phyloP scores from a whole-genome alignment of 2,329 filamentous ascomycete genomes.

The Venturia nashicola region DNA sequence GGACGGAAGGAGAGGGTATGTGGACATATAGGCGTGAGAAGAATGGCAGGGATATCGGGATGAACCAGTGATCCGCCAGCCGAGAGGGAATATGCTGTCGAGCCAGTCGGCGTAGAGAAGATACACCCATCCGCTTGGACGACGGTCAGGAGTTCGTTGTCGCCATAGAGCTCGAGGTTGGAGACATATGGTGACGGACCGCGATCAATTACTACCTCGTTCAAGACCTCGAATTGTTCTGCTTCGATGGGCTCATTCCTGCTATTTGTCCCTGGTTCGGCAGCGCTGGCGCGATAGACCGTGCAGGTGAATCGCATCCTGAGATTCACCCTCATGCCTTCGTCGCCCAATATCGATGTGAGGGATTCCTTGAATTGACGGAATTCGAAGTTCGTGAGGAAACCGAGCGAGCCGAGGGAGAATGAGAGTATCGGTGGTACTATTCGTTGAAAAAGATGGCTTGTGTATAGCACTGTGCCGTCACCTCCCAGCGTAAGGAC shows the following conservation, averaged over 20 bases:
- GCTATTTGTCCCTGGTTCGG: conserved; percentile 33
- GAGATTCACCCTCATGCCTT: conserved; percentile 92
- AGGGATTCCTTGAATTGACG: conserved; percentile 78
- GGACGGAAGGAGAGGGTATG: conserved; percentile 94
- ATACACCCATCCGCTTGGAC: conserved; percentile 97
- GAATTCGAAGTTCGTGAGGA: conserved; percentile 80
- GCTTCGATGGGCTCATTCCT: conserved; percentile 51
- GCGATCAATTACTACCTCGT: conserved; percentile 76
- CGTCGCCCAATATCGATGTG: conserved; percentile 80
- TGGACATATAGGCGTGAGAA: conserved; percentile 93
- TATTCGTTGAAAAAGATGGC: conserved; percentile 83
- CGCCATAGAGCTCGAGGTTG: conserved; percentile 89
- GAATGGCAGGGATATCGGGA: conserved; percentile 90
- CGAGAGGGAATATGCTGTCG: conserved; percentile 87
- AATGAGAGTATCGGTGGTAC: conserved; percentile 79
- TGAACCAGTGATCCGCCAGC: conserved; percentile 92
- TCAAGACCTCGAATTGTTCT: conserved; percentile 89
- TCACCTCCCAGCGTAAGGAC: conserved; percentile 81
- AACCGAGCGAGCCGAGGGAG: conserved; percentile 74
- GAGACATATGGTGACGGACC: conserved; percentile 95
- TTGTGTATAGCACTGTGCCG: conserved; percentile 78
- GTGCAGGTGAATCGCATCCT: conserved; percentile 99
- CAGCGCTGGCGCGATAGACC: conserved; percentile 57
- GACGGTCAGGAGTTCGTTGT: conserved; percentile 87
- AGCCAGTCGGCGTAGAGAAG: conserved; percentile 86